Conservation (phyloP, 2,329 filamentous ascomycete species). For the Aspergillus sp. region DNA sequence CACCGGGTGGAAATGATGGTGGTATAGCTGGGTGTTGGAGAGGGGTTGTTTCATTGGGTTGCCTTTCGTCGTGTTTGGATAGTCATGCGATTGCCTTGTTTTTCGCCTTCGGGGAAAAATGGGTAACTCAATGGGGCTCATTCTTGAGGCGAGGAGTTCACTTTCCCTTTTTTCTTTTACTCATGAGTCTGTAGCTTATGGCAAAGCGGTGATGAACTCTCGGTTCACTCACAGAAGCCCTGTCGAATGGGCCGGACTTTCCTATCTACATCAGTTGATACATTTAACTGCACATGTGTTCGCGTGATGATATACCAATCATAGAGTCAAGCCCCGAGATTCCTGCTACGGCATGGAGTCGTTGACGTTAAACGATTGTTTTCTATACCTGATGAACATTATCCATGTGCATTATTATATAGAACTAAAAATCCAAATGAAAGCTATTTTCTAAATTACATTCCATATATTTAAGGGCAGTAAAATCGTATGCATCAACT, state of each 20-base stretch:
- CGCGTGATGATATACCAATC: conserved; percentile 84
- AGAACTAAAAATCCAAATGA: conserved; percentile 8
- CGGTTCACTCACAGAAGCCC: conserved; percentile 50
- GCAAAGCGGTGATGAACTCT: conserved; percentile 43
- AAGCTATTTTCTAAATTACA: background rate
- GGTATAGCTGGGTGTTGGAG: conserved; percentile 26
- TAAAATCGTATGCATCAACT: conserved; percentile 6
- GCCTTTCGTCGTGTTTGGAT: conserved; percentile 86
- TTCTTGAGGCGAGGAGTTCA: conserved; percentile 96
- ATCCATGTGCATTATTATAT: background rate
- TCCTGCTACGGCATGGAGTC: conserved; percentile 36
- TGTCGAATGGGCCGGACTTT: conserved; percentile 66
- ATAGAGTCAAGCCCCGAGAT: conserved; percentile 99
- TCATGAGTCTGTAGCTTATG: conserved; percentile 50
- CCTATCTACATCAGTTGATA: conserved; percentile 8
- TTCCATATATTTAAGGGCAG: background rate
- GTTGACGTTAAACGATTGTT: conserved; percentile 48
- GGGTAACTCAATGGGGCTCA: conserved; percentile 99
- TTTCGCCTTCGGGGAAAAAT: conserved; percentile 26
- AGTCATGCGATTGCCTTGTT: conserved; percentile 94
- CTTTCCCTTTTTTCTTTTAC: conserved; percentile 37
- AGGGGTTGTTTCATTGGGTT: conserved; percentile 44
- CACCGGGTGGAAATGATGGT: conserved; percentile 32
- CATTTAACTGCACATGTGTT: conserved; percentile 36
- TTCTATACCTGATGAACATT: conserved; percentile 46